These are phyloP conservation scores for Emergomyces orientalis DNA, from an alignment of 2,329 filamentous ascomycete genomes.

Conservation along the genomic window DNA sequence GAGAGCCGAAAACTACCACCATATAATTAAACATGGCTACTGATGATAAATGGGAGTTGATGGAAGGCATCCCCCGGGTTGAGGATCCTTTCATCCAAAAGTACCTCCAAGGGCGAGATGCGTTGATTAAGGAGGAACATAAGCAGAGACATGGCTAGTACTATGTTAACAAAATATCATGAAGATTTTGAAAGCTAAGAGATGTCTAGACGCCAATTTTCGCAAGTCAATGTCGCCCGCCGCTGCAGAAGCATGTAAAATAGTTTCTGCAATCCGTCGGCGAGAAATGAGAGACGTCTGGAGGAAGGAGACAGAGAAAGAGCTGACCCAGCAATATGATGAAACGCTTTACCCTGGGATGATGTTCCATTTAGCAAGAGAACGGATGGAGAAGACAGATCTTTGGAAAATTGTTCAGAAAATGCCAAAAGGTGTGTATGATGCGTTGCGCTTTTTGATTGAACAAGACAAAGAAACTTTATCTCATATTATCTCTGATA, in stretches of 20 bases:
- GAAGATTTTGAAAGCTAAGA: background rate
- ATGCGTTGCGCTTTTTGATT: no score
- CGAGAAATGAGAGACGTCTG: slow-evolving; percentile 68
- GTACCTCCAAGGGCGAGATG: slow-evolving; percentile 8
- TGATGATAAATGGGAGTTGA: background rate
- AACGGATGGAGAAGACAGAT: slow-evolving; percentile 70
- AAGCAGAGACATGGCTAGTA: slow-evolving; percentile 12
- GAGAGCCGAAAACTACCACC: background rate
- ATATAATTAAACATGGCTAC: background rate
- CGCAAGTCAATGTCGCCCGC: slow-evolving; percentile 59
- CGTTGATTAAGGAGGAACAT: slow-evolving; percentile 13
- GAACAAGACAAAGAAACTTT: background rate
- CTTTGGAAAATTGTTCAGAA: slow-evolving; percentile 75
- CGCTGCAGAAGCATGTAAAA: slow-evolving; percentile 64
- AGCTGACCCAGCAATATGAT: slow-evolving; percentile 37
- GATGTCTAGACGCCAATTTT: slow-evolving; percentile 23
- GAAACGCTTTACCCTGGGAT: slow-evolving; percentile 72
- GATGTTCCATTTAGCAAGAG: slow-evolving; percentile 83
- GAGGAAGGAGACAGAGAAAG: slow-evolving; percentile 64
- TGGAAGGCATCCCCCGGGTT: background rate
- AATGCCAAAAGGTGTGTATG: slow-evolving; percentile 64
- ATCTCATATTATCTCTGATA: background rate
- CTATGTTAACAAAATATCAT: background rate
- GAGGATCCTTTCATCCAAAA: slow-evolving; percentile 2
- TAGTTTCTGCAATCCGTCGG: slow-evolving; percentile 69